A percentile compares a stretch with the other conserved stretches of the same genome.
Evolutionary conservation across 2,329 filamentous ascomycete genomes (phyloP).

Genomic region (Sporothrix variecibatus): DNA sequence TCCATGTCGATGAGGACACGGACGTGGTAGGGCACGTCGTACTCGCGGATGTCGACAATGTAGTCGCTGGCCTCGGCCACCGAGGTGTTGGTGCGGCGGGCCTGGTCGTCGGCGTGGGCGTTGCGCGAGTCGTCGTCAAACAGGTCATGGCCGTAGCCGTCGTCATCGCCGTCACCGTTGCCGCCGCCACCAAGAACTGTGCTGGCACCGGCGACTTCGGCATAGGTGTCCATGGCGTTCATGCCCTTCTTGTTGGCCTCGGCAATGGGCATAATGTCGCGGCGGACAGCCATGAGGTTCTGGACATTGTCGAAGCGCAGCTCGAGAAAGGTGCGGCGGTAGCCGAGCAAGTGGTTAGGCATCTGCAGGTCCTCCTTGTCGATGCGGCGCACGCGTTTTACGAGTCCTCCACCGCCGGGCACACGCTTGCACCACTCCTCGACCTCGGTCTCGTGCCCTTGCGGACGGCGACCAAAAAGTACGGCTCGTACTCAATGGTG

Average conservation of each 20-base stretch:
- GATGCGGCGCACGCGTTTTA: slow-evolving; percentile 74
- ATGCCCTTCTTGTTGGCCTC: slow-evolving; percentile 96
- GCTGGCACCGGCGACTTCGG: slow-evolving; percentile 79
- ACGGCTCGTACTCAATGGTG: slow-evolving; percentile 93
- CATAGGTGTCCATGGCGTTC: slow-evolving; percentile 97
- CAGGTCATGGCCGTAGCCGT: slow-evolving; percentile 70
- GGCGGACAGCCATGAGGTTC: slow-evolving; percentile 82
- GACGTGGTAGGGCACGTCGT: slow-evolving; percentile 98
- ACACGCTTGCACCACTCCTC: slow-evolving; percentile 91
- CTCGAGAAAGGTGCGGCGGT: slow-evolving; percentile 84
- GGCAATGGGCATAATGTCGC: slow-evolving; percentile 82
- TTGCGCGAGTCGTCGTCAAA: slow-evolving; percentile 84
- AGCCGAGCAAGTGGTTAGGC: slow-evolving; percentile 94
- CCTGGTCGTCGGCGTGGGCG: slow-evolving; percentile 57
- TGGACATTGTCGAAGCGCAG: slow-evolving; percentile 84
- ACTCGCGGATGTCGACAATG: slow-evolving; percentile 98
- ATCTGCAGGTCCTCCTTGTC: slow-evolving; percentile 93
- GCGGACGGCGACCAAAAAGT: slow-evolving; percentile 90
- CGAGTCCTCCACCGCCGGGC: slow-evolving; percentile 72
- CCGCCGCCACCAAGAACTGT: slow-evolving; percentile 65
- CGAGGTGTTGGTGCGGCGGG: slow-evolving; percentile 14
- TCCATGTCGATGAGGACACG: slow-evolving; percentile 97
- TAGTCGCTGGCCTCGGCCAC: slow-evolving; percentile 92
- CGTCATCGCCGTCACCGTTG: slow-evolving; percentile 36
- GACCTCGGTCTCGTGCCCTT: slow-evolving; percentile 85